phyloP scores from a whole-genome alignment of 768 basidiomycete genomes.

The Suillus paluster region DNA sequence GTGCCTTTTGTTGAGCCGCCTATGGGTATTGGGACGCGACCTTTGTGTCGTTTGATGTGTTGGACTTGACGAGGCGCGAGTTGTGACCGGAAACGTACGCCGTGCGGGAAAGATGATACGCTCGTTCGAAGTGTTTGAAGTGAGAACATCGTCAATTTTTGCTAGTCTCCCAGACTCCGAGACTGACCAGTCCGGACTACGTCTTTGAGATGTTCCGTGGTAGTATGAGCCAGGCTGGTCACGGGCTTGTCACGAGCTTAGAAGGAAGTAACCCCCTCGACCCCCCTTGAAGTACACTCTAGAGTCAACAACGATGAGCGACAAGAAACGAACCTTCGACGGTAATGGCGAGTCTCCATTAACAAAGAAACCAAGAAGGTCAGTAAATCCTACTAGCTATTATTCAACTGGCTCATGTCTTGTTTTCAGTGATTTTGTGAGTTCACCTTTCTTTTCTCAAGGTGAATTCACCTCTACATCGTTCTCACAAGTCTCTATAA shows the following conservation, averaged over 20 bases:
- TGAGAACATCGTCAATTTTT: not conserved
- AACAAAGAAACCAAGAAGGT: conserved; percentile 75
- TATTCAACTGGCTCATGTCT: conserved; percentile 17
- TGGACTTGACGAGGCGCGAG: conserved; percentile 86
- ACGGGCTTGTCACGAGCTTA: no score
- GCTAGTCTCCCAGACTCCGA: no score
- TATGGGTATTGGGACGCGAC: conserved; percentile 79
- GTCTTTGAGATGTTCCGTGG: no score
- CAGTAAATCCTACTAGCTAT: conserved; percentile 23
- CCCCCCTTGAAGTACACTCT: no score
- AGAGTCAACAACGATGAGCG: conserved; percentile 67
- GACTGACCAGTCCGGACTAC: no score
- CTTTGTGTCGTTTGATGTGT: conserved; percentile 90
- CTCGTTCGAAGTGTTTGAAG: no score
- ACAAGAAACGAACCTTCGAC: conserved; percentile 67
- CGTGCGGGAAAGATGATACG: not conserved
- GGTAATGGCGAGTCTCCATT: conserved; percentile 50
- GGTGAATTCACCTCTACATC: conserved; percentile 71
- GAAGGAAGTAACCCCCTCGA: no score
- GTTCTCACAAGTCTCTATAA: conserved; percentile 75
- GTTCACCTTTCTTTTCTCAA: conserved; percentile 55
- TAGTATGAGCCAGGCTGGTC: no score
- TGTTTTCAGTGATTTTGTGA: conserved; percentile 66
- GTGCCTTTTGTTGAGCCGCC: conserved; percentile 96
- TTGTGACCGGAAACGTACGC: conserved; percentile 50